phyloP scores from a whole-genome alignment of 2,329 filamentous ascomycete species.

The Aspergillus neotritici region DNA sequence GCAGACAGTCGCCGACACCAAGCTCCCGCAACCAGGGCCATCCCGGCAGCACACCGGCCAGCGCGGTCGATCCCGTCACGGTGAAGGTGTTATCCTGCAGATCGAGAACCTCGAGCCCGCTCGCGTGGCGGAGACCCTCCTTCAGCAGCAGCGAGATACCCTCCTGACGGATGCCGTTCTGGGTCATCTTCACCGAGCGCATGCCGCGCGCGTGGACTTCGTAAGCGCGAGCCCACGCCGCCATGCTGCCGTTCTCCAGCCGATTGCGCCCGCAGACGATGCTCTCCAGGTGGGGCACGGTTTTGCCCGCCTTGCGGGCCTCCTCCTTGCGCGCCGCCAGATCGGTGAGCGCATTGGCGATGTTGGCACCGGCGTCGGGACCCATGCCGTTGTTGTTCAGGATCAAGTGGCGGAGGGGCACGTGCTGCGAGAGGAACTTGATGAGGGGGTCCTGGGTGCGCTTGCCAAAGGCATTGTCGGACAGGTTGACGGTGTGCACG shows the following conservation, averaged over 20 bases:
- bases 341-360: conserved; percentile 78
- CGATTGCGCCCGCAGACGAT: conserved; percentile 94
- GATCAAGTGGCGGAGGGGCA: conserved; percentile 86
- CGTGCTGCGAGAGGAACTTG: conserved; percentile 81
- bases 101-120: conserved; percentile 69
- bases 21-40: conserved; percentile 78
- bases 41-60: conserved; percentile 65
- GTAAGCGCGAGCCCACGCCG: conserved; percentile 85
- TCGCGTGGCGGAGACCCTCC: conserved; percentile 68
- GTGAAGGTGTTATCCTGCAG: conserved; percentile 98
- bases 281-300: conserved; percentile 83
- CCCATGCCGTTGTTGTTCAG: conserved; percentile 98
- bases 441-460: conserved; percentile 91
- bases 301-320: conserved; percentile 55
- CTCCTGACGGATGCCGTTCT: conserved; percentile 94
- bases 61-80: conserved; percentile 66
- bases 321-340: conserved; percentile 80
- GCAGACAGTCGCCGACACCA: conserved; percentile 80
- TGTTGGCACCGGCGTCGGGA: conserved; percentile 78
- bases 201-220: conserved; percentile 71
- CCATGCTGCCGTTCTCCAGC: conserved; percentile 93
- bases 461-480: conserved; percentile 95
- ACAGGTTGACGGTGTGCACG: conserved; percentile 87
- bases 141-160: conserved; percentile 77
- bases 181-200: conserved; percentile 89